Percentiles rank a stretch among this genome's conserved stretches.
Conservation (phyloP, 2,329 filamentous ascomycete genomes). For the Alternaria novae-zelandiae region DNA sequence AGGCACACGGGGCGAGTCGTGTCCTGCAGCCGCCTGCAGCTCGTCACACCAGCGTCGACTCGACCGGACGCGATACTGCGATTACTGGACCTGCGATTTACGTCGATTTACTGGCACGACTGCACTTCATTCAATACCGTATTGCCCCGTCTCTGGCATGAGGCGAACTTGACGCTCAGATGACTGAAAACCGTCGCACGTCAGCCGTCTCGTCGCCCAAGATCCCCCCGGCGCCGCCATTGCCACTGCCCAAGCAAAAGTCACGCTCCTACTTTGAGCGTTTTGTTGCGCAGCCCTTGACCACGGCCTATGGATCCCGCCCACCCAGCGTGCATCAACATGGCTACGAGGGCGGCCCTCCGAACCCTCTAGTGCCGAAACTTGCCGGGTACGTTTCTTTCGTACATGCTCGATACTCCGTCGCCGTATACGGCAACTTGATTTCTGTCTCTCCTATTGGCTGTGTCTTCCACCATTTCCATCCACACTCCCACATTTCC, state of each 20-base stretch:
- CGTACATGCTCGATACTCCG: neutral
- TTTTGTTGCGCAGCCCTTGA: constrained; percentile 62
- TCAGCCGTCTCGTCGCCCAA: constrained; percentile 14
- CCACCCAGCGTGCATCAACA: constrained; percentile 59
- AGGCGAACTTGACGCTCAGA: constrained; percentile 3
- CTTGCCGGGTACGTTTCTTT: constrained; percentile 43
- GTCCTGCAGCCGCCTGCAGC: constrained; percentile 8
- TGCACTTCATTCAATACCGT: neutral
- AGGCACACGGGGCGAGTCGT: constrained; percentile 8
- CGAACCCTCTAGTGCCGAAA: constrained; percentile 46
- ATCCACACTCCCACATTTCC: neutral
- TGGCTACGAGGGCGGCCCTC: constrained; percentile 46
- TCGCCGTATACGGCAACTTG: neutral
- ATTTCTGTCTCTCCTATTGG: constrained; percentile 3
- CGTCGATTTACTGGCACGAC: neutral
- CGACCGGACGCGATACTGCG: no score
- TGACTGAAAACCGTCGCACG: constrained; percentile 15
- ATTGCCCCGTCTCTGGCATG: neutral
- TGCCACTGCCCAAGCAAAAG: constrained; percentile 42
- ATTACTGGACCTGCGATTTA: no score
- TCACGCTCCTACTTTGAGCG: constrained; percentile 54
- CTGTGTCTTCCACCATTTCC: neutral
- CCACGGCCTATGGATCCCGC: constrained; percentile 57
- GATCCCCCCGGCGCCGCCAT: constrained; percentile 45
- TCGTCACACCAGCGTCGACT: neutral